Conservation (phyloP, 768 basidiomycete genomes). For the Suillus alpinus region DNA sequence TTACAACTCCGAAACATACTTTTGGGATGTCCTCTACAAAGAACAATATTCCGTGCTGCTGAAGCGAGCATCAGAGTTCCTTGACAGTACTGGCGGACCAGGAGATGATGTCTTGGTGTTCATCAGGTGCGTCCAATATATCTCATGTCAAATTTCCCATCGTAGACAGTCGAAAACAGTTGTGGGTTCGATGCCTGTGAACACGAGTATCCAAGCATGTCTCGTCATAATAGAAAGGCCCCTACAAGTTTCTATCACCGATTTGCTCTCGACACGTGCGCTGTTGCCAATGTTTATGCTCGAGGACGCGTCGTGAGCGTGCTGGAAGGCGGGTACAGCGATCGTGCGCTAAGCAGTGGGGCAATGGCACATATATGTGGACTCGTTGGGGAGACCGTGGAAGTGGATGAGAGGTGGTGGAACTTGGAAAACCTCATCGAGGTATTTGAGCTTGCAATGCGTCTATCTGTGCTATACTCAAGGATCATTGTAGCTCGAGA, state of each 20-base stretch:
- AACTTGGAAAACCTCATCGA: constrained; percentile 51
- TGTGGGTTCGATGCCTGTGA: constrained; percentile 95
- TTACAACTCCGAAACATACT: constrained; percentile 69
- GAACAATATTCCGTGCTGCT: constrained; percentile 61
- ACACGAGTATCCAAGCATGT: constrained; percentile 90
- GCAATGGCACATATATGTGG: constrained; percentile 80
- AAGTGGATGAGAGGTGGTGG: constrained; percentile 64
- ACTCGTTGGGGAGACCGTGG: constrained; percentile 34
- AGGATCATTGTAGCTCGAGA: constrained; percentile 51
- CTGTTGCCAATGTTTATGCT: constrained; percentile 63
- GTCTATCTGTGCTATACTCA: not conserved
- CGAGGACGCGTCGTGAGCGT: constrained; percentile 78
- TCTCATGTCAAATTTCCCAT: not conserved
- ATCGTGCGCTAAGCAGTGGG: constrained; percentile 81
- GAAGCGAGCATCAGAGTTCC: constrained; percentile 65
- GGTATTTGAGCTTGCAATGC: constrained; percentile 32
- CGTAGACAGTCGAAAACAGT: constrained; percentile 35
- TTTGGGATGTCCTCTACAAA: constrained; percentile 73
- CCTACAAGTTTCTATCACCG: constrained; percentile 83
- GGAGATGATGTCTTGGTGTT: constrained; percentile 77
- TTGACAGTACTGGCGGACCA: constrained; percentile 60
- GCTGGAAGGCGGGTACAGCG: constrained; percentile 94
- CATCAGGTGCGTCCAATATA: constrained; percentile 62
- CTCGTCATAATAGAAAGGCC: constrained; percentile 85
- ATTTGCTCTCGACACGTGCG: constrained; percentile 71